A percentile compares a stretch with the other conserved stretches of the same genome.
Conservation (phyloP, 164 flowering plant species). For the Umbilicus rupestris region DNA sequence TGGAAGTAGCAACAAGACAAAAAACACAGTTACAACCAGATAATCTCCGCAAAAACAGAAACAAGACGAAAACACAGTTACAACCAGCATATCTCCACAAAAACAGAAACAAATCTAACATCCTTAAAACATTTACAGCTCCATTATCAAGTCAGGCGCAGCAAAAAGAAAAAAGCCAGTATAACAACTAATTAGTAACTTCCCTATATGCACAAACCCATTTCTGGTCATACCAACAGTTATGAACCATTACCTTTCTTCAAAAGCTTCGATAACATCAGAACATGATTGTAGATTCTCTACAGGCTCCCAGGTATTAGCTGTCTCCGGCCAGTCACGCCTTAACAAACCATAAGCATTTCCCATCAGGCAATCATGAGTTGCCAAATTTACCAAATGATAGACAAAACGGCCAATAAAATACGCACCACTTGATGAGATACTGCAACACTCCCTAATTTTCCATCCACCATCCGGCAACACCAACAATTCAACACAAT, state of each 20-base stretch:
- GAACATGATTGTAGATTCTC: conserved; percentile 62
- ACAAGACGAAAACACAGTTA: too few relatives aligned
- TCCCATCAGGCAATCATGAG: not conserved
- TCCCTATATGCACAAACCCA: not conserved
- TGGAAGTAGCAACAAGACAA: too few relatives aligned
- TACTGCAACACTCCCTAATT: conserved; percentile 64
- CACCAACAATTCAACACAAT: not conserved
- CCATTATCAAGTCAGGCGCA: too few relatives aligned
- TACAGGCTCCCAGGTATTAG: conserved; percentile 96
- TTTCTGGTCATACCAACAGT: not conserved
- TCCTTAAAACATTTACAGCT: too few relatives aligned
- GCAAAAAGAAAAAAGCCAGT: not conserved
- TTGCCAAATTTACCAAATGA: not conserved
- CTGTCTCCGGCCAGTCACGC: conserved; percentile 99
- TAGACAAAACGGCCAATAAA: not conserved
- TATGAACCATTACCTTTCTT: conserved; percentile 44
- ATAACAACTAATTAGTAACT: conserved; percentile 1
- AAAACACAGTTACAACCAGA: too few relatives aligned
- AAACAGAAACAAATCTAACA: too few relatives aligned
- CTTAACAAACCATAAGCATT: conserved; percentile 22
- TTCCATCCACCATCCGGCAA: conserved; percentile 7
- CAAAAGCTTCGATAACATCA: conserved; percentile 82
- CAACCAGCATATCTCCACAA: too few relatives aligned
- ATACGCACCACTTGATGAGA: conserved; percentile 74
- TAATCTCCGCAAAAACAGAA: too few relatives aligned